Conservation (phyloP, 2,329 filamentous ascomycete genomes). For the Diaporthe velutina region DNA sequence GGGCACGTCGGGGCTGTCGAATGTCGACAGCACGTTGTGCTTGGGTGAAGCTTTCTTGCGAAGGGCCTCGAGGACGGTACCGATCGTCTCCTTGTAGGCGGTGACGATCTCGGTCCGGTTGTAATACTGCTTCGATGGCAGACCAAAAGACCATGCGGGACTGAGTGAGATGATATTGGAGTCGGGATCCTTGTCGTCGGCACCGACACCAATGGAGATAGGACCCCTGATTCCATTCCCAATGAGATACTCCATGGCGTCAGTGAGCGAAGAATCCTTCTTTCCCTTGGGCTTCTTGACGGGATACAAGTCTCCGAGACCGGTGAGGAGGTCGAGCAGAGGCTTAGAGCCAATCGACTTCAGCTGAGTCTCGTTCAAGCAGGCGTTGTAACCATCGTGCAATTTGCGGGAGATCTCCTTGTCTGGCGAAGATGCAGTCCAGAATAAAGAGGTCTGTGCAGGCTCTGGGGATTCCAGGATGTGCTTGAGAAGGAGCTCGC, state of each 20-base stretch:
- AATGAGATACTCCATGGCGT: constrained; percentile 60
- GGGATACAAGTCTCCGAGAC: constrained; percentile 56
- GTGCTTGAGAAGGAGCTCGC: constrained; percentile 70
- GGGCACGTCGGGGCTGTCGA: constrained; percentile 44
- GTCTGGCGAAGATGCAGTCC: constrained; percentile 60
- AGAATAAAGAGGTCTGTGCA: constrained; percentile 46
- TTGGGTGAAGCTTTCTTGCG: constrained; percentile 22
- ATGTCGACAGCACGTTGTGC: constrained; percentile 39
- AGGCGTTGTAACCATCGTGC: constrained; percentile 74
- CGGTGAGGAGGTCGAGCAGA: constrained; percentile 66
- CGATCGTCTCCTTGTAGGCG: constrained; percentile 62
- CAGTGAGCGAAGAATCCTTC: constrained; percentile 42
- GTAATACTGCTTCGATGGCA: constrained; percentile 74
- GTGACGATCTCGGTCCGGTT: constrained; percentile 64
- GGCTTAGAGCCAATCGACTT: constrained; percentile 68
- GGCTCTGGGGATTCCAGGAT: constrained; percentile 72
- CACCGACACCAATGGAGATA: constrained; percentile 56
- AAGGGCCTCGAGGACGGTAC: constrained; percentile 50
- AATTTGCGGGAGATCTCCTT: constrained; percentile 76
- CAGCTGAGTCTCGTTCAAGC: constrained; percentile 72
- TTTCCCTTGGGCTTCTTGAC: constrained; percentile 25
- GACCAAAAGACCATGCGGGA: constrained; percentile 65
- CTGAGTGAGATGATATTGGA: constrained; percentile 52
- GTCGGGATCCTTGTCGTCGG: constrained; percentile 59
- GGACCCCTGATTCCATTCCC: constrained; percentile 50